Percentiles rank a stretch among this genome's conserved stretches.
phyloP scores from a whole-genome alignment of 345 rosid genomes.

The Gossypium sturtianum region DNA sequence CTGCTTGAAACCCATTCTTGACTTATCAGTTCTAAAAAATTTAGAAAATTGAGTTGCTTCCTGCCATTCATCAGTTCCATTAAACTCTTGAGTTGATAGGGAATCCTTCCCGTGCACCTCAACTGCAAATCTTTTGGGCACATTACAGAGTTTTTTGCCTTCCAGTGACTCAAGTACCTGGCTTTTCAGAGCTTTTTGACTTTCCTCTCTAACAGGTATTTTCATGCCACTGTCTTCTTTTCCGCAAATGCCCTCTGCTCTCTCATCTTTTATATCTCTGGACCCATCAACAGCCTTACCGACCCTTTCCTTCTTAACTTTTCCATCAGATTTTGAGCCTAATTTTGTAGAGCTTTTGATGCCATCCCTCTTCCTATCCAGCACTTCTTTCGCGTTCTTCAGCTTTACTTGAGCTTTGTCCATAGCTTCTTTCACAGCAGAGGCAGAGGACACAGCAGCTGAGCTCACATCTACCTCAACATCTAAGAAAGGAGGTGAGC shows the following conservation, averaged over 20 bases:
- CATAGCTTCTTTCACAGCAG: neutral
- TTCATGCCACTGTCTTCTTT: constrained; percentile 26
- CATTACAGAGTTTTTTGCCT: constrained; percentile 15
- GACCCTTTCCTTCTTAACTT: neutral
- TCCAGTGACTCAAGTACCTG: constrained; percentile 24
- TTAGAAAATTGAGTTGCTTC: constrained; percentile 67
- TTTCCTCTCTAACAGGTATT: constrained; percentile 24
- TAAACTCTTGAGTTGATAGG: constrained; percentile 36
- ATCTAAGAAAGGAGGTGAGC: neutral
- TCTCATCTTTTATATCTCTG: constrained; percentile 15
- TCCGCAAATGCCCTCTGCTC: constrained; percentile 9
- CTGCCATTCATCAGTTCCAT: constrained; percentile 55
- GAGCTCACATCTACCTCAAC: neutral
- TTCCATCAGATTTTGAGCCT: neutral
- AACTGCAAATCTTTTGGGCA: constrained; percentile 21
- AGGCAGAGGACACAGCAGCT: neutral
- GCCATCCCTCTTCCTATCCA: neutral
- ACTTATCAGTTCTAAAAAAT: constrained; percentile 49
- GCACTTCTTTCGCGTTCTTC: neutral
- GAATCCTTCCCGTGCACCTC: constrained; percentile 39
- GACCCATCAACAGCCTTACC: constrained; percentile 13
- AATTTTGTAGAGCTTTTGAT: neutral
- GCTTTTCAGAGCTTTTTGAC: constrained; percentile 14
- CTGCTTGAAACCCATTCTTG: constrained; percentile 34
- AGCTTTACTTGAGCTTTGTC: neutral